Conservation (phyloP, 805 yeast species). For the Hanseniaspora meyeri region DNA sequence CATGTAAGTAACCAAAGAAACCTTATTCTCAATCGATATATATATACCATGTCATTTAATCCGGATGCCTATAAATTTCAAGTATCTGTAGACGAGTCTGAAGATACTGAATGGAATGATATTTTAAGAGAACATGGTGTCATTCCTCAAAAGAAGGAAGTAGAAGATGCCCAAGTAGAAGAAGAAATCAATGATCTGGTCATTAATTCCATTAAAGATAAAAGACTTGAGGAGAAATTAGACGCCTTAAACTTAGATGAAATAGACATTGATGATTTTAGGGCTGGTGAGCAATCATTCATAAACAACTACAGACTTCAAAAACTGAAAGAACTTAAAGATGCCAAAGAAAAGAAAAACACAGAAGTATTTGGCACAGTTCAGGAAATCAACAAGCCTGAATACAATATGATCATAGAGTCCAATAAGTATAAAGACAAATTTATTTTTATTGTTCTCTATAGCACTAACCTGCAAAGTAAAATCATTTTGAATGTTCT, state of each 20-base stretch:
- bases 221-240: slow-evolving; percentile 36
- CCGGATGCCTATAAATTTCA: slow-evolving; percentile 48
- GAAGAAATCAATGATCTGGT: slow-evolving; percentile 79
- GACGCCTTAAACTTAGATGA: slow-evolving; percentile 82
- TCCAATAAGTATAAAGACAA: slow-evolving; percentile 39
- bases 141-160: slow-evolving; percentile 81
- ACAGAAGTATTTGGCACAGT: slow-evolving; percentile 59
- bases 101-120: slow-evolving; percentile 99
- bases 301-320: slow-evolving; percentile 63
- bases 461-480: slow-evolving; percentile 61
- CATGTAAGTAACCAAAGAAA: background rate
- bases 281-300: slow-evolving; percentile 72
- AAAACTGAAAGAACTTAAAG: slow-evolving; percentile 61
- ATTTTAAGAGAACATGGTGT: slow-evolving; percentile 80
- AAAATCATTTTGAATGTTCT: slow-evolving; percentile 55
- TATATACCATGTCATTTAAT: slow-evolving; percentile 17
- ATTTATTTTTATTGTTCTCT: slow-evolving; percentile 57
- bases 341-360: slow-evolving; percentile 34
- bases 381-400: slow-evolving; percentile 70
- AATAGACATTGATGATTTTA: slow-evolving; percentile 85
- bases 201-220: slow-evolving; percentile 57
- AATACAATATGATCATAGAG: slow-evolving; percentile 75
- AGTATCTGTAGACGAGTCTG: slow-evolving; percentile 85
- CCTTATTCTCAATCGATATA: background rate
- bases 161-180: slow-evolving; percentile 77